A percentile compares a stretch with the other conserved stretches of the same genome.
Evolutionary conservation across 2,329 filamentous ascomycete genomes (phyloP).

Genomic region (Mollisia scopiformis): DNA sequence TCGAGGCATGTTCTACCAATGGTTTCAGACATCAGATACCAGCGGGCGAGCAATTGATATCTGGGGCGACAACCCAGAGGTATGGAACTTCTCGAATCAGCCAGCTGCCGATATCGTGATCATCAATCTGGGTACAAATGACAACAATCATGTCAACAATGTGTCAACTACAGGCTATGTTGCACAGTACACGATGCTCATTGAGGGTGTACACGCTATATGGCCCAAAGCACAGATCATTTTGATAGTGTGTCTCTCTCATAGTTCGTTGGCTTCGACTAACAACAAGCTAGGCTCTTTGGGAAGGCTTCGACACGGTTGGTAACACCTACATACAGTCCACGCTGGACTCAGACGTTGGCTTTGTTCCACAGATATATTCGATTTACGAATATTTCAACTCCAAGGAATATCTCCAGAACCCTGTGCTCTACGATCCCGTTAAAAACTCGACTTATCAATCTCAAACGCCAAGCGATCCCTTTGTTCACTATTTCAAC

Average conservation of each 20-base stretch:
- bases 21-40: slow-evolving; percentile 59
- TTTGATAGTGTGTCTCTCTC: slow-evolving; percentile 48
- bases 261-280: slow-evolving; percentile 19
- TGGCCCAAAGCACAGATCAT: slow-evolving; percentile 50
- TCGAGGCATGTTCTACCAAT: slow-evolving; percentile 56
- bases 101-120: slow-evolving; percentile 48
- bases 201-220: slow-evolving; percentile 49
- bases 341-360: slow-evolving; percentile 30
- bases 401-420: slow-evolving; percentile 44
- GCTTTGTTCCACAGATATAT: slow-evolving; percentile 53
- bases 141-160: slow-evolving; percentile 45
- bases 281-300: slow-evolving; percentile 47
- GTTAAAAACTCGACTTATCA: slow-evolving; percentile 41
- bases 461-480: slow-evolving; percentile 32
- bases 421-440: slow-evolving; percentile 44
- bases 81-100: slow-evolving; percentile 48
- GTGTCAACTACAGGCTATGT: slow-evolving; percentile 43
- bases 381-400: slow-evolving; percentile 56
- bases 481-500: slow-evolving; percentile 64
- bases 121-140: slow-evolving; percentile 52
- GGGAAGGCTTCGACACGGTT: slow-evolving; percentile 53
- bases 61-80: slow-evolving; percentile 44
- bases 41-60: slow-evolving; percentile 28
- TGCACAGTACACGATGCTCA: slow-evolving; percentile 46
- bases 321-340: slow-evolving; percentile 54